Percentiles rank a stretch among this genome's conserved stretches.
Evolutionary conservation across 2,329 filamentous ascomycete genomes (phyloP).

Genomic region (Sporothrix mexicana): DNA sequence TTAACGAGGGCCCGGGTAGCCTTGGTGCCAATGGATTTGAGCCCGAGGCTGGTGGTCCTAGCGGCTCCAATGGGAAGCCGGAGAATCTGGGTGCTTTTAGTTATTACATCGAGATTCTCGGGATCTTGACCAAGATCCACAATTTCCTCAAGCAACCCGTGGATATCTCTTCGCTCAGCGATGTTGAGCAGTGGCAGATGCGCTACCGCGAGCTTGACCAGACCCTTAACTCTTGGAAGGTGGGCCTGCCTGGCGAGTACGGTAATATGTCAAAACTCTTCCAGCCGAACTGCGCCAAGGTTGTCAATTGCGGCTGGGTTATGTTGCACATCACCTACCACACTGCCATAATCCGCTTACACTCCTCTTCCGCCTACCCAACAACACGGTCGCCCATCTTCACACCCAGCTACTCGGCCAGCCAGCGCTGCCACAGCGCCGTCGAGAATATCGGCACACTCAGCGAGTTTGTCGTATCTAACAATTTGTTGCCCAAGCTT

Average conservation of each 20-base stretch:
- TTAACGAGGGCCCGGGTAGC: slow-evolving; percentile 32
- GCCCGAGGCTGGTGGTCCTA: slow-evolving; percentile 24
- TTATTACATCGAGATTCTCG: slow-evolving; percentile 88
- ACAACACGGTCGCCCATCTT: slow-evolving; percentile 88
- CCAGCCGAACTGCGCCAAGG: slow-evolving; percentile 69
- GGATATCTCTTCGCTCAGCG: slow-evolving; percentile 80
- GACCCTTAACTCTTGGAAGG: slow-evolving; percentile 81
- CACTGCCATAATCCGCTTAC: slow-evolving; percentile 85
- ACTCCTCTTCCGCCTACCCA: slow-evolving; percentile 91
- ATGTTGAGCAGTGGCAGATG: slow-evolving; percentile 89
- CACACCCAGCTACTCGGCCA: slow-evolving; percentile 84
- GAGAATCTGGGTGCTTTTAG: slow-evolving; percentile 88
- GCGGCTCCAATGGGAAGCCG: slow-evolving; percentile 50
- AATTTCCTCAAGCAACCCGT: slow-evolving; percentile 87
- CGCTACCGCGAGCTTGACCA: slow-evolving; percentile 85
- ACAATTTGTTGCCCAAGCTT: slow-evolving; percentile 76
- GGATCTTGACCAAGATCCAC: slow-evolving; percentile 86
- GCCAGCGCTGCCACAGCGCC: slow-evolving; percentile 79
- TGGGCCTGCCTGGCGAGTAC: slow-evolving; percentile 80
- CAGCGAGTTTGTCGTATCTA: slow-evolving; percentile 76
- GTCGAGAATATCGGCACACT: slow-evolving; percentile 83
- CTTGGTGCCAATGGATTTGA: slow-evolving; percentile 34
- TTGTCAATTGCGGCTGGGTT: slow-evolving; percentile 80
- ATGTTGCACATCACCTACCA: slow-evolving; percentile 92
- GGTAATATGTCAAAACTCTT: slow-evolving; percentile 83